Percentiles rank a stretch among this genome's conserved stretches.
Evolutionary conservation across 306 rosid genomes (phyloP).

Genomic region (Begonia masoniana): DNA sequence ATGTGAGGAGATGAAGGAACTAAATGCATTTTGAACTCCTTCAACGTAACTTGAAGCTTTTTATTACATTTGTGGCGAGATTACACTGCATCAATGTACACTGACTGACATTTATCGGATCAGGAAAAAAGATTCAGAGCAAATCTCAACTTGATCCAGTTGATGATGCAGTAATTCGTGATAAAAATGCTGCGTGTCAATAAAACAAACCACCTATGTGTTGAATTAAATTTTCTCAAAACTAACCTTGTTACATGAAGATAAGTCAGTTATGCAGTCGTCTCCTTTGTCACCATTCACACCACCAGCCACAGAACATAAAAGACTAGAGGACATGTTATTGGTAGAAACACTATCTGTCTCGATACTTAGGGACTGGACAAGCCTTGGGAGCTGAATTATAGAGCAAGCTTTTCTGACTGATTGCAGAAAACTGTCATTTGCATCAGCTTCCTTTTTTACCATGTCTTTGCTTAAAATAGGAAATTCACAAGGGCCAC

Average conservation of each 20-base stretch:
- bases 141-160: too few species aligned
- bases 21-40: too few species aligned
- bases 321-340: slow-evolving; percentile 34
- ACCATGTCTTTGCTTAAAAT: slow-evolving; percentile 53
- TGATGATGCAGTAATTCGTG: too few species aligned
- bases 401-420: slow-evolving; percentile 62
- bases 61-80: too few species aligned
- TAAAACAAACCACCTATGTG: too few species aligned
- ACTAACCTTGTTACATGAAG: slow-evolving; percentile 56
- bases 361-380: slow-evolving; percentile 46
- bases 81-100: too few species aligned
- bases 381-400: slow-evolving; percentile 43
- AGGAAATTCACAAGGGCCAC: slow-evolving; percentile 42
- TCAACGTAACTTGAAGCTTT: too few species aligned
- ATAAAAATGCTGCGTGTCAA: too few species aligned
- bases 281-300: slow-evolving; percentile 35
- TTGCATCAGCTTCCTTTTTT: slow-evolving; percentile 38
- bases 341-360: slow-evolving; percentile 42
- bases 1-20: too few species aligned
- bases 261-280: slow-evolving; percentile 24
- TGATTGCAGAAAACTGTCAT: slow-evolving; percentile 44
- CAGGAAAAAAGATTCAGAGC: too few species aligned
- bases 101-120: too few species aligned
- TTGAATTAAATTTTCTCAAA: not conserved
- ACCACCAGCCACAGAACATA: slow-evolving; percentile 34